phyloP scores from a whole-genome alignment of 2,329 filamentous ascomycete species.

The Diaporthe longicolla region DNA sequence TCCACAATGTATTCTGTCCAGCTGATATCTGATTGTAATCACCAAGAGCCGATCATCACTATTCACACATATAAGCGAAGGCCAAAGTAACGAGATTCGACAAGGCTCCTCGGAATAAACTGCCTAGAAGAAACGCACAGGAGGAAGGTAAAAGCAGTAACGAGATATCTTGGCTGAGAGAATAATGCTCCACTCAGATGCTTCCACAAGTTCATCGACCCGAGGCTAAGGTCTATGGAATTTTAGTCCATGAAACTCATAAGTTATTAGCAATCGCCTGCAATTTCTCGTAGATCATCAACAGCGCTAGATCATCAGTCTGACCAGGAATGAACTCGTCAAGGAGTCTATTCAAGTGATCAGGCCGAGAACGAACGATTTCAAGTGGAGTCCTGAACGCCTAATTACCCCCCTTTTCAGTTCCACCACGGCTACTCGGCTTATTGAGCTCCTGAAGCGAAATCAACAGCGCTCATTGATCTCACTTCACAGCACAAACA shows the following conservation, averaged over 20 bases:
- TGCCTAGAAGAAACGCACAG: too few relatives aligned
- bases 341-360: not conserved
- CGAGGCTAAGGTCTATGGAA: conserved; percentile 13
- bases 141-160: not conserved
- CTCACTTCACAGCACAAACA: not conserved
- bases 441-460: not conserved
- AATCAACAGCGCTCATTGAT: not conserved
- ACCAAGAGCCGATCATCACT: not conserved
- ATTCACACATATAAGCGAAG: not conserved
- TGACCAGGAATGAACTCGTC: not conserved
- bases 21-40: not conserved
- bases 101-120: not conserved
- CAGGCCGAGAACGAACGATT: conserved; percentile 9
- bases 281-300: not conserved
- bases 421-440: not conserved
- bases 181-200: not conserved
- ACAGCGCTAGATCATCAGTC: not conserved
- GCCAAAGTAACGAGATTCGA: not conserved
- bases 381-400: conserved; percentile 6
- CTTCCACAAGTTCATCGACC: not conserved
- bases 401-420: conserved; percentile 11
- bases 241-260: not conserved
- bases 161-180: too few relatives aligned
- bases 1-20: conserved; percentile 27
- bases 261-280: not conserved